Base-by-base conservation (phyloP, 768 basidiomycete species). In the Mycena kentingensis region DNA sequence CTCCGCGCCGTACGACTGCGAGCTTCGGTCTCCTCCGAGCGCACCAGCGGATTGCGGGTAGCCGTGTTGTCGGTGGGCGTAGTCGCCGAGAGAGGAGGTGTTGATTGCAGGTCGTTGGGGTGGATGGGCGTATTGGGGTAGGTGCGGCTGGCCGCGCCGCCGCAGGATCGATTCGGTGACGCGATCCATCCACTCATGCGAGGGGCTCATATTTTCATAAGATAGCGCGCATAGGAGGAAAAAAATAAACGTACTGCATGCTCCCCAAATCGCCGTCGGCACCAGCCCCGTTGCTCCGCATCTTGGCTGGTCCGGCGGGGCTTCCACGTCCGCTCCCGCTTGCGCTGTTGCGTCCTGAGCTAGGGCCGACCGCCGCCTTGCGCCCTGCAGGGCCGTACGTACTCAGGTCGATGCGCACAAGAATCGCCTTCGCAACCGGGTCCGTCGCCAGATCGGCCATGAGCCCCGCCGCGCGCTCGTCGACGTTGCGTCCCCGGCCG, bases 171-270 rank as follows among this genome's bases (percentile, higher is more conserved):
- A 22, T 18, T 68, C 59, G 4, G 71, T 70, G 3, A 92, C 84
- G 38, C 75, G 73, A 61, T 89, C 88, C 67, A 92, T 90, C 90
- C 90, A 92, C 68, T 92, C 88, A 57, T 84, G 85, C 21, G 88
- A 87, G 16, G 89, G 88, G 58, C 88, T 90, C n/a, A n/a, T n/a
- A n/a, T n/a, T n/a, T 45, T 16, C 29, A 35, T 51, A 55, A 39
- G 32, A 44, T 25, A 38, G 35, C 3, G 42, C 10, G 3, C 37
- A 29, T 11, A 21, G 27, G 21, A 21, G 42, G 52, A 29, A 49
- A n/a, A 38, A 52, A 16, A n/a, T 44, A 7, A 32, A 37, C 49
- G 37, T 13, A 50, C 16, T 34, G 32, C 18, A 43, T 24, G 31
- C 16, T 51, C 55, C 60, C 60, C 58, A 54, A 51, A 64, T 63